Evolutionary conservation across 2,329 filamentous ascomycete genomes (phyloP), one percentile per base, ranked within the genome.

Genomic region (Chaetomiaceae sp.): DNA sequence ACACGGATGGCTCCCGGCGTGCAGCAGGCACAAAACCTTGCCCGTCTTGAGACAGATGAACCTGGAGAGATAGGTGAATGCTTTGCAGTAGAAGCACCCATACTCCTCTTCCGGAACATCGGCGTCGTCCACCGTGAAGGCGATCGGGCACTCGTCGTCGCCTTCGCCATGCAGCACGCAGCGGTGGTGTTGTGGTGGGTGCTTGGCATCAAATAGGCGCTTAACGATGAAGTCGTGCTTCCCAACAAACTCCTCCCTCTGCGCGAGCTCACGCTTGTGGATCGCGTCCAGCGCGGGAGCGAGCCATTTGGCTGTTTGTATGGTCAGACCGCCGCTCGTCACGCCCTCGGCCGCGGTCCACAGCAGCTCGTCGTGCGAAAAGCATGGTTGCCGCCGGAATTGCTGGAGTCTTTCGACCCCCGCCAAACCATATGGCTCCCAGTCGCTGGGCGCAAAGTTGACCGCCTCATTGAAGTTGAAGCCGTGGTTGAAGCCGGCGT

Each of bases 381-480:
- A 98, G 64, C 93, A 97, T 1, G 93, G 89, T 54, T 96, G 90
- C 46, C 90, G 81, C 46, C 91, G 79, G 64, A 96, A 98, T 40
- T 84, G 78, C 57, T 93, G 88, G 24, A 97, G 72, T 54, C 91
- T 78, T 58, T 91, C 83, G 1, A 97, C 90, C 1, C 93, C 90
- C 22, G 83, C 77, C 45, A 91, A 82, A 2, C 93, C 93, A 61
- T 83, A 94, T 0, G 89, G 88, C 60, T 98, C 93, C 93, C 93
- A 98, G 58, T 98, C 93, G 22, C 74, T 76, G 0, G 93, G 93
- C 0, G 93, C 93, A 67, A 98, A 98, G 62, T 98, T 98, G 57
- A 98, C 93, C 5, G 93, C 93, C 65, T 98, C 93, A 58, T 98
- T 98, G 67, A 96, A 95, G 62, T 98, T 98, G 72, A 98, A 98